Conservation (phyloP, 2,329 filamentous ascomycete genomes). For the Exophiala calicioides region DNA sequence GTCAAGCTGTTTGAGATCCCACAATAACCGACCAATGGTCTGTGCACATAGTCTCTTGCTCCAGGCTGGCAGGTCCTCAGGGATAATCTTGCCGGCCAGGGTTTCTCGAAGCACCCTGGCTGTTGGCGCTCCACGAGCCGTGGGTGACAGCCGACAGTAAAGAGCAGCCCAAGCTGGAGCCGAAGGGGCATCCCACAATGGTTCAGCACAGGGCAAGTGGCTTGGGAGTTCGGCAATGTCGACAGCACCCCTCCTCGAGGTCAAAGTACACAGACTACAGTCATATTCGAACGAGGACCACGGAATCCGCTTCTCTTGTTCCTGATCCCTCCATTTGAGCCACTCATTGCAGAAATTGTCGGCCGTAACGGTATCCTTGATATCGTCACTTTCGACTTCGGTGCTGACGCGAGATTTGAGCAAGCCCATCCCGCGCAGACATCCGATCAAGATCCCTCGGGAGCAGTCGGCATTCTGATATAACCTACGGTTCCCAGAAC, state of each 20-base stretch:
- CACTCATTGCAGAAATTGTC: conserved; percentile 13
- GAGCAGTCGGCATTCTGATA: conserved; percentile 26
- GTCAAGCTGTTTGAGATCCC: conserved; percentile 27
- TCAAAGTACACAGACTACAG: conserved; percentile 25
- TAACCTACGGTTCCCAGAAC: conserved; percentile 20
- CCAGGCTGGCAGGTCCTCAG: conserved; percentile 23
- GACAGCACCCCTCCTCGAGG: conserved; percentile 20
- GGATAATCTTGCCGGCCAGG: conserved; percentile 17
- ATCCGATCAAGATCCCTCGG: conserved; percentile 22
- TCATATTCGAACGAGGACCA: conserved; percentile 27
- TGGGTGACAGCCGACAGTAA: conserved; percentile 13
- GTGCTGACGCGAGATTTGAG: conserved; percentile 22
- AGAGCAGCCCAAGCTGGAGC: conserved; percentile 21
- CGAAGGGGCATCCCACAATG: conserved; percentile 22
- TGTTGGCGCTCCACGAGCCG: conserved; percentile 17
- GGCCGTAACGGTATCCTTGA: conserved; percentile 5
- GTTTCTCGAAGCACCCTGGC: conserved; percentile 22
- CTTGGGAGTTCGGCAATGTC: conserved; percentile 23
- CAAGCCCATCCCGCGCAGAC: conserved; percentile 24
- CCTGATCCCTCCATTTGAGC: conserved; percentile 22
- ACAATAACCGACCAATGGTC: conserved; percentile 25
- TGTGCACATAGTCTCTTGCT: conserved; percentile 25
- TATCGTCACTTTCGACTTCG: conserved; percentile 20
- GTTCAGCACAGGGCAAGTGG: conserved; percentile 22
- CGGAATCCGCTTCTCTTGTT: conserved; percentile 23